Conservation (phyloP, 208 protist genomes). For the Trypanosoma lewisi region DNA sequence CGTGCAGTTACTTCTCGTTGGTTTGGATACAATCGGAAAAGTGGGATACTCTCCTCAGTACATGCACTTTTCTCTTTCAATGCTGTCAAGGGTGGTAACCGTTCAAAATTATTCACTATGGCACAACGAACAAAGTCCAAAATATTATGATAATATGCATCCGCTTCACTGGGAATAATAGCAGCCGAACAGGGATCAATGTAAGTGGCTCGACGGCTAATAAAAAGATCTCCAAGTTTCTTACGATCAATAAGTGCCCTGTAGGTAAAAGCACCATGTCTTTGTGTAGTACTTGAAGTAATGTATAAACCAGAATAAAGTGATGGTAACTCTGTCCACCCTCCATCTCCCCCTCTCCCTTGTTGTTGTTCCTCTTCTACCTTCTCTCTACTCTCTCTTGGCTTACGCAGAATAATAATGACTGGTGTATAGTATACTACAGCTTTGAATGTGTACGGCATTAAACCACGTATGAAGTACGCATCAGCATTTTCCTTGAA, state of each 20-base stretch:
- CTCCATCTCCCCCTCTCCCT: no score
- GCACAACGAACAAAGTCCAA: constrained; percentile 44
- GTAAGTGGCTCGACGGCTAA: constrained; percentile 69
- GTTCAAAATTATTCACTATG: constrained; percentile 59
- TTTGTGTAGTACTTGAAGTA: no score
- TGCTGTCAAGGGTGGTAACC: constrained; percentile 47
- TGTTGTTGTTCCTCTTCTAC: neutral
- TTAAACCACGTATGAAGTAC: constrained; percentile 54
- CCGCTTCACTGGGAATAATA: constrained; percentile 46
- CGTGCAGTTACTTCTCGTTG: neutral
- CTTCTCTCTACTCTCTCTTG: neutral
- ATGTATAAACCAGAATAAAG: no score
- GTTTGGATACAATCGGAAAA: constrained; percentile 6
- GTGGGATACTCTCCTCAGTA: constrained; percentile 3
- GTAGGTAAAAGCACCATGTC: constrained; percentile 32
- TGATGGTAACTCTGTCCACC: no score
- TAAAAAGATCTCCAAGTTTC: constrained; percentile 35
- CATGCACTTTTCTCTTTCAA: neutral
- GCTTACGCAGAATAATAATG: constrained; percentile 47
- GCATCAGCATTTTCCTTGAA: constrained; percentile 45
- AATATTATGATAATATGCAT: constrained; percentile 26
- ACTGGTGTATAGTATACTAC: constrained; percentile 73
- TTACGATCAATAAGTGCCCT: constrained; percentile 52
- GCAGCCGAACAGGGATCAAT: constrained; percentile 61
- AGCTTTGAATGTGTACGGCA: constrained; percentile 68